These are phyloP conservation scores for Exophiala oligosperma DNA, from an alignment of 2,329 filamentous ascomycete species.

Conservation along the genomic window DNA sequence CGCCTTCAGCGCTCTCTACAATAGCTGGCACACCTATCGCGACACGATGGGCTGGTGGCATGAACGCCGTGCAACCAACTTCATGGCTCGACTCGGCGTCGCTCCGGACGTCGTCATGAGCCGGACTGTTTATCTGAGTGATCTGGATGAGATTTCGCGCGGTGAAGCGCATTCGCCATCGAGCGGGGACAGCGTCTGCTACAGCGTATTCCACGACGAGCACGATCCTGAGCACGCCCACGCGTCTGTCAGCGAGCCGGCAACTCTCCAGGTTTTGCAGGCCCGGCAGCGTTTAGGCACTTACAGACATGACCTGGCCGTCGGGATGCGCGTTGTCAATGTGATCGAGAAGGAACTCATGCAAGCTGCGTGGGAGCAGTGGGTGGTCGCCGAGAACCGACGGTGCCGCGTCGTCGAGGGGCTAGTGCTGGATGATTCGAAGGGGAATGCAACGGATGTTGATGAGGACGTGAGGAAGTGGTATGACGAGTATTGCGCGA, in stretches of 20 bases:
- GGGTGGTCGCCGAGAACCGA: slow-evolving; percentile 76
- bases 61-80: slow-evolving; percentile 75
- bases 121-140: slow-evolving; percentile 78
- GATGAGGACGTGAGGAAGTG: slow-evolving; percentile 40
- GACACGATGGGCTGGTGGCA: slow-evolving; percentile 79
- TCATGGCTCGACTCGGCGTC: slow-evolving; percentile 80
- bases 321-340: slow-evolving; percentile 88
- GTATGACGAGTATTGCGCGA: slow-evolving; percentile 63
- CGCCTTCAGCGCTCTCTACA: slow-evolving; percentile 67
- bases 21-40: slow-evolving; percentile 72
- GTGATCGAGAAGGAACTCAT: slow-evolving; percentile 83
- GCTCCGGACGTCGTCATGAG: slow-evolving; percentile 78
- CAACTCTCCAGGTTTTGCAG: slow-evolving; percentile 59
- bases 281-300: slow-evolving; percentile 80
- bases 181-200: slow-evolving; percentile 37
- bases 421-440: slow-evolving; percentile 41
- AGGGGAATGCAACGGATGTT: slow-evolving; percentile 29
- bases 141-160: slow-evolving; percentile 64
- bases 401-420: slow-evolving; percentile 67
- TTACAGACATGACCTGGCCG: slow-evolving; percentile 86
- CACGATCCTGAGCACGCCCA: slow-evolving; percentile 36
- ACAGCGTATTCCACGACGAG: slow-evolving; percentile 46
- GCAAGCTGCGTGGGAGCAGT: slow-evolving; percentile 88
- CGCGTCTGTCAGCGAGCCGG: slow-evolving; percentile 26
- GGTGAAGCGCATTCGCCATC: slow-evolving; percentile 28